Percentiles rank a stretch among this genome's conserved stretches.
phyloP scores from a whole-genome alignment of 139 green algal species.

The Chlorella sorokiniana region DNA sequence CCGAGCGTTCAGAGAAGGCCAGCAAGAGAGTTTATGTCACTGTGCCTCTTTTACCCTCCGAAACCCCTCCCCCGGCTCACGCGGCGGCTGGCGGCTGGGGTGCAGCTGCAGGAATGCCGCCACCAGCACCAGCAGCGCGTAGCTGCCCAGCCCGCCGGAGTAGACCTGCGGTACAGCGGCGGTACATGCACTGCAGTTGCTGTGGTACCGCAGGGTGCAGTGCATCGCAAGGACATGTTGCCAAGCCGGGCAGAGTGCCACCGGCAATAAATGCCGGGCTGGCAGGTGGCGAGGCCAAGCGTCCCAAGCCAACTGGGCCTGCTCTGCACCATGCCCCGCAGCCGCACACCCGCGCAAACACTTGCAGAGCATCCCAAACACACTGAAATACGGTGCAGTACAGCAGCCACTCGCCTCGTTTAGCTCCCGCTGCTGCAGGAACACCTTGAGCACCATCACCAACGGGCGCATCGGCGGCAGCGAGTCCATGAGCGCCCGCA shows the following conservation, averaged over 20 bases:
- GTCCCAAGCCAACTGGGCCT: no score
- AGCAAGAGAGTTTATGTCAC: not conserved
- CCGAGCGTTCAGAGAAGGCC: not conserved
- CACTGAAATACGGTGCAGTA: not conserved
- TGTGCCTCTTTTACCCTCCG: not conserved
- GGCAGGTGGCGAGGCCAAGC: no score
- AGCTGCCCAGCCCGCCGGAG: constrained; percentile 90
- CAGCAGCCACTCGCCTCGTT: constrained; percentile 73
- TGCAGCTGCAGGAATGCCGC: constrained; percentile 86
- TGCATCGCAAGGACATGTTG: not conserved
- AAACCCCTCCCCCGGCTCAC: not conserved
- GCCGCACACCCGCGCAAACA: no score
- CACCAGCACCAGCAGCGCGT: constrained; percentile 93
- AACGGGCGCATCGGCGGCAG: constrained; percentile 86
- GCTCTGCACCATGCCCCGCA: no score
- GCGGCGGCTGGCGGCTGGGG: constrained; percentile 41
- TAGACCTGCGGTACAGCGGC: constrained; percentile 74
- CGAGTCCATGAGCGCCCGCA: constrained; percentile 64
- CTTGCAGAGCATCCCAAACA: not conserved
- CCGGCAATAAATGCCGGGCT: no score
- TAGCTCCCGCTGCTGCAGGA: constrained; percentile 92
- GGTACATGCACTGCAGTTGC: not conserved
- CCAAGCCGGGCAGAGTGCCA: not conserved
- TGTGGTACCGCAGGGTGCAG: not conserved
- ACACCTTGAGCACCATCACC: constrained; percentile 86